Evolutionary conservation across 2,329 filamentous ascomycete species (phyloP), one percentile per base, ranked within the genome.

Genomic region (Pseudopyrenochaeta lycopersici): DNA sequence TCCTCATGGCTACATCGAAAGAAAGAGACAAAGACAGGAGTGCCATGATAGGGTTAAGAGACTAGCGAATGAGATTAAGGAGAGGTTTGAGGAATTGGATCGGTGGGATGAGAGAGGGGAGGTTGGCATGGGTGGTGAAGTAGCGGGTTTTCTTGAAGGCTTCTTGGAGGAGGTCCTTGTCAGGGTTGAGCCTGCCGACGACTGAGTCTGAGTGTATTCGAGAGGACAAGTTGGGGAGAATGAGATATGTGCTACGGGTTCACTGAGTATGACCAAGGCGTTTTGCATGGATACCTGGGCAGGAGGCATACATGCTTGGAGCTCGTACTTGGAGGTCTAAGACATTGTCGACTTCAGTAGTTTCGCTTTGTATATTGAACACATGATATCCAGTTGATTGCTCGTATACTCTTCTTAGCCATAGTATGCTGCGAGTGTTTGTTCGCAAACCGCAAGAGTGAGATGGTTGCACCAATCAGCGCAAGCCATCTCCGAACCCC

Each of bases 121-220:
- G 5, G 92, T 98, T 10, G 92, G 92, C 1, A 97, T 98, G 94
- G 94, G 92, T 0, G 88, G 91, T 39, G 93, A 94, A 21, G 92
- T 97, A 1, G 88, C 88, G 39, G 91, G 90, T 1, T 96, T 98
- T 64, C 77, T 98, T 7, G 95, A 99, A 75, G 94, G 93, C 0
- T 85, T 98, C 58, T 79, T 99, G 30, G 95, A 99, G 75, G 95
- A 99, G 80, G 89, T 99, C 20, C 80, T 99, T 18, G 92, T 97
- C 31, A 81, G 95, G 50, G 91, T 98, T 12, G 94, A 98, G 78
- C 91, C 93, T 3, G 82, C 92, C 56, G 91, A 95, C 67, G 90
- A 92, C 63, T 73, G 44, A 44, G 32, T n/a, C 27, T 45, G 17
- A 9, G 23, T 40, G n/a, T 20, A 3, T 18, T 7, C n/a, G 7